phyloP scores from a whole-genome alignment of 768 basidiomycete genomes.

The Sporobolomyces roseus region DNA sequence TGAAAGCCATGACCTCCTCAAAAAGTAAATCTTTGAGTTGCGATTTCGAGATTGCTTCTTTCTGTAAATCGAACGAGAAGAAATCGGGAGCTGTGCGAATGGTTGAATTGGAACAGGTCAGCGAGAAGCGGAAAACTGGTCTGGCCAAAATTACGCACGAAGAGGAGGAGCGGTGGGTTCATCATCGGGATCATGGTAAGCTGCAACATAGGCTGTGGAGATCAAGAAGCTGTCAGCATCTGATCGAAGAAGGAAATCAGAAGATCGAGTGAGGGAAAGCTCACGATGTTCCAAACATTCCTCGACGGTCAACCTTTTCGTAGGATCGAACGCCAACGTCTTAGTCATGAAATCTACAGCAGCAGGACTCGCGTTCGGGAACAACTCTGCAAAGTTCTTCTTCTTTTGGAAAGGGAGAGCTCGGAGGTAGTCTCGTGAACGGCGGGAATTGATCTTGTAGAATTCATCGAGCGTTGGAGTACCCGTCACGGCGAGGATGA shows the following conservation, averaged over 20 bases:
- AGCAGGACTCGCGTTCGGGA: slow-evolving; percentile 65
- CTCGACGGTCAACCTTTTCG: slow-evolving; percentile 78
- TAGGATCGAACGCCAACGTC: slow-evolving; percentile 79
- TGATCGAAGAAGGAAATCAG: slow-evolving; percentile 44
- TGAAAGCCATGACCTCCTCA: slow-evolving; percentile 89
- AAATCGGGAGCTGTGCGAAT: neutral
- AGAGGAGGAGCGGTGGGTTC: slow-evolving; percentile 16
- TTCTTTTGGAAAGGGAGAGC: slow-evolving; percentile 82
- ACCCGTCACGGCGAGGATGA: slow-evolving; percentile 92
- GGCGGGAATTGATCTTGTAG: slow-evolving; percentile 76
- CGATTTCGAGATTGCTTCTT: slow-evolving; percentile 12
- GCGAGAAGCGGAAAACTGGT: neutral
- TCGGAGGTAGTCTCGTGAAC: slow-evolving; percentile 76
- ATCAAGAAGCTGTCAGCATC: slow-evolving; percentile 56
- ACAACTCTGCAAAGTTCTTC: slow-evolving; percentile 64
- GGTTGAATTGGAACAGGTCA: neutral
- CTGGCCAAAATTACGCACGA: neutral
- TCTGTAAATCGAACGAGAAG: slow-evolving; percentile 11
- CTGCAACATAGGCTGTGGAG: slow-evolving; percentile 51
- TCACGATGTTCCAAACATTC: slow-evolving; percentile 73
- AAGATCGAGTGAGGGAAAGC: neutral
- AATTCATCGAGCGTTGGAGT: slow-evolving; percentile 74
- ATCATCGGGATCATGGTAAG: slow-evolving; percentile 46
- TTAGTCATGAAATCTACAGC: slow-evolving; percentile 61
- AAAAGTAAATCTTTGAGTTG: slow-evolving; percentile 64